Conservation (phyloP, 768 basidiomycete genomes). For the Suillus ampliporus region DNA sequence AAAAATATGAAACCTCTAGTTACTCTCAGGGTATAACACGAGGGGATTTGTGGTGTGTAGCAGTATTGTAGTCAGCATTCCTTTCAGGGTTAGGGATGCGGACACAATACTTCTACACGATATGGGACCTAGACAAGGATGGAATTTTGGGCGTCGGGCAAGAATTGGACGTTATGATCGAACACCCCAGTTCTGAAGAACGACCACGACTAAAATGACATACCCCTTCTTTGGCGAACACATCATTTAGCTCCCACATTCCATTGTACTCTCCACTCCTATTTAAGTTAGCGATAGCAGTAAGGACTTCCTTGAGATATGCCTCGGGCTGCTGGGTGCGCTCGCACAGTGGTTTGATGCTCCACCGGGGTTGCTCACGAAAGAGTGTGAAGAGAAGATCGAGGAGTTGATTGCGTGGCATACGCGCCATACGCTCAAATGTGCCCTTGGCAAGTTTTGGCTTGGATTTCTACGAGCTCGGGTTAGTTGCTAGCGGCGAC, state of each 20-base stretch:
- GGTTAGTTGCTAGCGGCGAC: conserved; percentile 11
- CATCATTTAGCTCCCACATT: conserved; percentile 79
- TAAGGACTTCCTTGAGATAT: conserved; percentile 84
- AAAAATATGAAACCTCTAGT: no score
- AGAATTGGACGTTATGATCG: no score
- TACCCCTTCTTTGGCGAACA: conserved; percentile 69
- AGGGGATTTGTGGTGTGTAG: no score
- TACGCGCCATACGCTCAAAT: conserved; percentile 90
- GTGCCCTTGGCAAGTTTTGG: conserved; percentile 69
- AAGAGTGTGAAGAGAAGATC: conserved; percentile 84
- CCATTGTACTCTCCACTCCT: conserved; percentile 83
- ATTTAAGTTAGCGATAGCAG: conserved; percentile 77
- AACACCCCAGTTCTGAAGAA: conserved; percentile 15
- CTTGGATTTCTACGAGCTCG: conserved; percentile 57
- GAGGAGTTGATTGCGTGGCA: conserved; percentile 86
- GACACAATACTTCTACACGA: no score
- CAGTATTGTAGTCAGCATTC: no score
- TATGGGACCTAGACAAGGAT: no score
- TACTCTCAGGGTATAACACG: no score
- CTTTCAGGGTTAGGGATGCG: no score
- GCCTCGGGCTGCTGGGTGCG: conserved; percentile 85
- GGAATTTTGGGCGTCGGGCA: no score
- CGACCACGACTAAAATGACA: conserved; percentile 26
- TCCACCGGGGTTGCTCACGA: conserved; percentile 81
- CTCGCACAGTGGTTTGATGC: conserved; percentile 75